Base-by-base conservation (phyloP, 2,329 filamentous ascomycete genomes). In the Neonectria coccinea region DNA sequence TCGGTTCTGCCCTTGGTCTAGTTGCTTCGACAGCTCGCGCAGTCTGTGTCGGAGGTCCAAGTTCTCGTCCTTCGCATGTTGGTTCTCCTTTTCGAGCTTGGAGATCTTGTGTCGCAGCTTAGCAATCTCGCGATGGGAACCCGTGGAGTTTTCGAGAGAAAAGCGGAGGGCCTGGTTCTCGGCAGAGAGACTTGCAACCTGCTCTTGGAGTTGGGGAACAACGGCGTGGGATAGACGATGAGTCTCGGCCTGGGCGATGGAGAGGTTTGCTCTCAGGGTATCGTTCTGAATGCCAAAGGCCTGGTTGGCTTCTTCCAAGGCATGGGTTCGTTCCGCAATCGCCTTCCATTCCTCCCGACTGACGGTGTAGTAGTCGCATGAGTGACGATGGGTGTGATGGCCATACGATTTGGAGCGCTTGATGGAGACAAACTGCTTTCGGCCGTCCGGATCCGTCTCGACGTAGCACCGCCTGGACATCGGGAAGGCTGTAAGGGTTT, bases 151-250 rank as follows among this genome's bases (percentile, higher is more conserved):
- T 31, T 81, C 79, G 41, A 79, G 65, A 7, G 77, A 75, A n/a
- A 75, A 76, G 12, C 80, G 78, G 5, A 84, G 76, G 8, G 76
- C 73, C 16, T 76, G 72, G 66, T 83, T 83, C 33, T 83, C 80
- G 16, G 75, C 75, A 3, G 71, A 66, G 5, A 84, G 77, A 10
- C 73, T 66, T 36, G 70, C 72, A 57, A 82, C 74, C 62, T 80
- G 76, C n/a, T 71, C 73, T 63, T 80, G 75, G 2, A 83, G 76
- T 44, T 79, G 70, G 1, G 78, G 78, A 6, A 81, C 68, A 62
- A 77, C 73, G 64, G 74, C 71, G 25, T 75, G 71, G 27, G 68
- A 61, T 5, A 80, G 71, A 25, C 77, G 74, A 39, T 79, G 76
- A 27, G 74, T 70, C 36, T 83, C 81, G 29, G 73, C 71, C 50